These are phyloP conservation scores for Umbellularia californica DNA, from an alignment of 164 flowering plant species.

Conservation along the genomic window DNA sequence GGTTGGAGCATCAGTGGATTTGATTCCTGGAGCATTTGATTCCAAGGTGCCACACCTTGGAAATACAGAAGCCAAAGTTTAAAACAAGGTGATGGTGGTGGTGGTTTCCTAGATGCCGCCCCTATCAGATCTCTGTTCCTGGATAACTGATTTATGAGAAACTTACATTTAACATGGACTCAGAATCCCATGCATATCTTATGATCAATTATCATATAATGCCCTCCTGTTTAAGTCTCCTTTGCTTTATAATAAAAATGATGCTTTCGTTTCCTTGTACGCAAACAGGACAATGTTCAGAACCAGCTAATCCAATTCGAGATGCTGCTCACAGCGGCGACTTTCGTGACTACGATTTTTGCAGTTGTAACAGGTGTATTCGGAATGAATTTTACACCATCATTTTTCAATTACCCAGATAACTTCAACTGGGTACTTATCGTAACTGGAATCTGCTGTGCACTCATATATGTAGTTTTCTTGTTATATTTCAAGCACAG, in stretches of 20 bases:
- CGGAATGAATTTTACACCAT: constrained; percentile 77
- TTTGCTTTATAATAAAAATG: neutral
- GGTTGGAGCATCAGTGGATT: neutral
- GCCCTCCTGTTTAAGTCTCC: neutral
- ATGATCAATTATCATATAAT: too few relatives aligned
- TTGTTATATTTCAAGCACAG: constrained; percentile 65
- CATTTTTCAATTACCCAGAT: constrained; percentile 48
- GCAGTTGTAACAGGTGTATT: constrained; percentile 84
- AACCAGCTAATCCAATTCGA: constrained; percentile 88
- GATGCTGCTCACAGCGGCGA: constrained; percentile 87
- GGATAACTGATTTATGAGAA: too few relatives aligned
- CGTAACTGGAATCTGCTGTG: constrained; percentile 48
- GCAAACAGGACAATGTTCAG: constrained; percentile 81
- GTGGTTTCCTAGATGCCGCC: too few relatives aligned
- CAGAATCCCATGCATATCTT: too few relatives aligned
- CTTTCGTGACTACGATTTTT: constrained; percentile 77
- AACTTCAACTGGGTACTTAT: constrained; percentile 67
- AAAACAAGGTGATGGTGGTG: too few relatives aligned
- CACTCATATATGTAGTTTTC: constrained; percentile 44
- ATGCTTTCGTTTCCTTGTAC: constrained; percentile 3
- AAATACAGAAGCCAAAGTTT: too few relatives aligned
- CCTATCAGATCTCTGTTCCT: too few relatives aligned
- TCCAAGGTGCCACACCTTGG: too few relatives aligned
- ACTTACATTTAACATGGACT: too few relatives aligned
- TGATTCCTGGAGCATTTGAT: neutral